These are phyloP conservation scores for Paecilomyces niveus DNA, from an alignment of 2,329 filamentous ascomycete species.

Conservation along the genomic window DNA sequence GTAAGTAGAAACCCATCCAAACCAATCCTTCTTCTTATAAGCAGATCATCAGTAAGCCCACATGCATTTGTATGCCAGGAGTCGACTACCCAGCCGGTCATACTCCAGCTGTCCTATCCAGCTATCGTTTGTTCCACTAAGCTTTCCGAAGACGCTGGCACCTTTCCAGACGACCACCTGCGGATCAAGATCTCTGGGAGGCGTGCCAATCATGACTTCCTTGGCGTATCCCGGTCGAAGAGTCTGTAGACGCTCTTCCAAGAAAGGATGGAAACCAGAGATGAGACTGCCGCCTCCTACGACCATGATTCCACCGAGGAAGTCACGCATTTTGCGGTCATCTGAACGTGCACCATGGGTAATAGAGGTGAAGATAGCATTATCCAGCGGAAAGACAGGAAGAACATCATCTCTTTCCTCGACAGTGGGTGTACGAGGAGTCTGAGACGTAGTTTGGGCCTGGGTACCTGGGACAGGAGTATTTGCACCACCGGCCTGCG, in stretches of 20 bases:
- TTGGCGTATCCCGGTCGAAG: slow-evolving; percentile 56
- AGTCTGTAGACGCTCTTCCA: slow-evolving; percentile 74
- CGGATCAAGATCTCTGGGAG: slow-evolving; percentile 90
- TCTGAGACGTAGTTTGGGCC: slow-evolving; percentile 24
- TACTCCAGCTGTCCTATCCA: slow-evolving; percentile 89
- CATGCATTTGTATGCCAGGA: slow-evolving; percentile 75
- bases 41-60: slow-evolving; percentile 45
- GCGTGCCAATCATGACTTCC: slow-evolving; percentile 59
- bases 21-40: neutral
- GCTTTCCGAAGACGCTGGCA: slow-evolving; percentile 88
- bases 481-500: slow-evolving; percentile 42
- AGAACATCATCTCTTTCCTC: slow-evolving; percentile 70
- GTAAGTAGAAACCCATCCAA: slow-evolving; percentile 3
- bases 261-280: slow-evolving; percentile 67
- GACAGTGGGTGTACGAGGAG: slow-evolving; percentile 37
- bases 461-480: slow-evolving; percentile 32
- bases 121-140: slow-evolving; percentile 80
- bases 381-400: slow-evolving; percentile 75
- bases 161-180: slow-evolving; percentile 99
- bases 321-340: slow-evolving; percentile 87
- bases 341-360: slow-evolving; percentile 79
- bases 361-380: slow-evolving; percentile 84
- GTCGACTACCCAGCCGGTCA: slow-evolving; percentile 72
- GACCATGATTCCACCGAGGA: slow-evolving; percentile 84
- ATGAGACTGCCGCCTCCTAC: slow-evolving; percentile 79